A percentile compares a stretch with the other conserved stretches of the same genome.
Conservation (phyloP, 805 yeast species). For the Hanseniaspora thailandica region DNA sequence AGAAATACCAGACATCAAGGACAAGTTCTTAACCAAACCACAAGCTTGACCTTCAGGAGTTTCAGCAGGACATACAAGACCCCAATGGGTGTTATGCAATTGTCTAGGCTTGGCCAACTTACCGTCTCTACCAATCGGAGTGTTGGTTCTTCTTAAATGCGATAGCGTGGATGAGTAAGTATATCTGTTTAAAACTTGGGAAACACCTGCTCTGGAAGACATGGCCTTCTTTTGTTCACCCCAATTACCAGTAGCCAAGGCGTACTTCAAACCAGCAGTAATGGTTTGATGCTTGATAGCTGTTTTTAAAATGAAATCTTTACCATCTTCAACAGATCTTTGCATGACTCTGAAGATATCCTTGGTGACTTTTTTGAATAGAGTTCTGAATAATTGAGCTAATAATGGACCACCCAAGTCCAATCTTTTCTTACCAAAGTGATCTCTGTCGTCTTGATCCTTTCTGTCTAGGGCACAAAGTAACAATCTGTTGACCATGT, state of each 20-base stretch:
- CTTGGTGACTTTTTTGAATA: slow-evolving; percentile 87
- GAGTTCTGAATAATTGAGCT: slow-evolving; percentile 87
- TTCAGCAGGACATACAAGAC: slow-evolving; percentile 98
- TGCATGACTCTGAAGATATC: slow-evolving; percentile 98
- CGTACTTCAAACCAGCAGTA: slow-evolving; percentile 93
- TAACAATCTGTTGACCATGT: slow-evolving; percentile 90
- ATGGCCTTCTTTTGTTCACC: slow-evolving; percentile 99
- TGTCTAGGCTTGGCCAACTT: slow-evolving; percentile 98
- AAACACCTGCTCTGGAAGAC: slow-evolving; percentile 98
- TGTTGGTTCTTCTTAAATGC: slow-evolving; percentile 96
- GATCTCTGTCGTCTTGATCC: slow-evolving; percentile 98
- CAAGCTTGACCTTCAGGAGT: slow-evolving; percentile 99
- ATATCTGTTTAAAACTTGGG: slow-evolving; percentile 94
- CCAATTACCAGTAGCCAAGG: slow-evolving; percentile 99
- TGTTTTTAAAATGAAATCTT: slow-evolving; percentile 88
- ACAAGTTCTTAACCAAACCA: slow-evolving; percentile 93
- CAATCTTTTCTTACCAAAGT: slow-evolving; percentile 94
- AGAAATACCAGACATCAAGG: slow-evolving; percentile 93
- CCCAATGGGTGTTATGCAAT: slow-evolving; percentile 99
- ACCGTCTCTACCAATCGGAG: slow-evolving; percentile 99
- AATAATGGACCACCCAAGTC: slow-evolving; percentile 97
- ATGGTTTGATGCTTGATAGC: slow-evolving; percentile 96
- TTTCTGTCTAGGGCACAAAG: slow-evolving; percentile 94
- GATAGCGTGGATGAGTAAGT: slow-evolving; percentile 97
- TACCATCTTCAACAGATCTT: slow-evolving; percentile 95